These are phyloP conservation scores for Strobilomyces echinocephalus DNA, from an alignment of 768 basidiomycete genomes.

Conservation along the genomic window DNA sequence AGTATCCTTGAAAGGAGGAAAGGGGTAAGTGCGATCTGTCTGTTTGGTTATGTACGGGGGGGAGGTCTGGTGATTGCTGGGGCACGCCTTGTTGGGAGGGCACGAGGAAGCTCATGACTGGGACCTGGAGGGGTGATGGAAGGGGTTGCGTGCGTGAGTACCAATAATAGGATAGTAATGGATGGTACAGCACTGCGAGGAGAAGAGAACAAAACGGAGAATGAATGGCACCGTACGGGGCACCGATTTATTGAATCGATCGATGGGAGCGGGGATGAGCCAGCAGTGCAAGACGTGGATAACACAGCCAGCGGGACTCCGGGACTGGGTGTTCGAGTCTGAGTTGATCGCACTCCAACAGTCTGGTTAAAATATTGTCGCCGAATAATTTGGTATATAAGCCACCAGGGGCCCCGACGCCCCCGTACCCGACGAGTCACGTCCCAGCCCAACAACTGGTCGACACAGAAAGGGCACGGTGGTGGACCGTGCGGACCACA, in stretches of 20 bases:
- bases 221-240: conserved; percentile 10
- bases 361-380: conserved; percentile 20
- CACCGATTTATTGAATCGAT: conserved; percentile 17
- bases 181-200: conserved; percentile 13
- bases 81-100: conserved; percentile 32
- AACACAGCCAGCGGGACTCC: neutral
- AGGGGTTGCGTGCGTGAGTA: conserved; percentile 16
- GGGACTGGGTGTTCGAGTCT: conserved; percentile 17
- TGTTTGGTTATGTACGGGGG: conserved; percentile 31
- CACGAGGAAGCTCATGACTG: conserved; percentile 33
- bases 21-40: conserved; percentile 35
- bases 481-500: neutral
- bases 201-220: conserved; percentile 12
- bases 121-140: conserved; percentile 23
- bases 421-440: neutral
- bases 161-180: conserved; percentile 19
- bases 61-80: conserved; percentile 25
- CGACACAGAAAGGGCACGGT: neutral
- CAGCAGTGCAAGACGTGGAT: neutral
- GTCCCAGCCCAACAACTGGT: neutral
- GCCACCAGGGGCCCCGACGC: neutral
- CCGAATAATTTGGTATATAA: conserved; percentile 22
- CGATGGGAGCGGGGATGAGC: conserved; percentile 10
- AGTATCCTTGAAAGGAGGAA: conserved; percentile 35
- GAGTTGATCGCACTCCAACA: conserved; percentile 15